Evolutionary conservation across 371 early-diverging fungal genomes (phyloP).

Genomic region (Haplosporangium sp.): DNA sequence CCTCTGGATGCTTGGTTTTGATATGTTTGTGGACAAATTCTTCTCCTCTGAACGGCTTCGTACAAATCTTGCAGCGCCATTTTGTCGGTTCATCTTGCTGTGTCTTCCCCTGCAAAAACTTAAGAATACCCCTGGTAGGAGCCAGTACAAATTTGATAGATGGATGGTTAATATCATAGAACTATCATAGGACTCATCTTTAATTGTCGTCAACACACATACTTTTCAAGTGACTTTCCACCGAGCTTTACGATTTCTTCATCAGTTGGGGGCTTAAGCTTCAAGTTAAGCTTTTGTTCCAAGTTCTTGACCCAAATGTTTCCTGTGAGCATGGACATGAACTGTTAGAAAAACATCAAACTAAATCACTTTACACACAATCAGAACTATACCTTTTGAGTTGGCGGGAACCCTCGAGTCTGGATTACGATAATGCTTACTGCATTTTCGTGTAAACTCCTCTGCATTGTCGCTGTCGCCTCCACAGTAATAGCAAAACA

Average conservation of each 20-base stretch:
- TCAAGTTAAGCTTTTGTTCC: slow-evolving; percentile 73
- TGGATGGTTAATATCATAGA: neutral
- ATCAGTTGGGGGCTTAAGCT: slow-evolving; percentile 72
- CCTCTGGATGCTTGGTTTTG: slow-evolving; percentile 84
- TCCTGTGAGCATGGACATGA: slow-evolving; percentile 38
- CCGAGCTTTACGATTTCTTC: slow-evolving; percentile 78
- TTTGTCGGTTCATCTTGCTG: slow-evolving; percentile 83
- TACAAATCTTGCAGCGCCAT: slow-evolving; percentile 91
- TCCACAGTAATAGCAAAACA: slow-evolving; percentile 95
- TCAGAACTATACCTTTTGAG: slow-evolving; percentile 30
- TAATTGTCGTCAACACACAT: slow-evolving; percentile 27
- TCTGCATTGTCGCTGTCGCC: slow-evolving; percentile 84
- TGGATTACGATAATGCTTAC: slow-evolving; percentile 75
- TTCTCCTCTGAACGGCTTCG: slow-evolving; percentile 94
- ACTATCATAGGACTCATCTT: neutral
- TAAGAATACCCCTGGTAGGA: slow-evolving; percentile 58
- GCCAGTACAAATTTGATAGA: neutral
- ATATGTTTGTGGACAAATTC: slow-evolving; percentile 96
- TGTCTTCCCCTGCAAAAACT: slow-evolving; percentile 65
- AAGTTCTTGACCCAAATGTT: slow-evolving; percentile 70
- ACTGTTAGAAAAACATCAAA: neutral
- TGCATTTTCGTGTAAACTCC: slow-evolving; percentile 85
- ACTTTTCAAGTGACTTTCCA: slow-evolving; percentile 80
- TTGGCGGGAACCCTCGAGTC: slow-evolving; percentile 33
- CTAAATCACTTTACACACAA: neutral